Percentiles rank a stretch among this genome's conserved stretches.
phyloP scores from a whole-genome alignment of 78 protist genomes.

The Polysphondylium violaceum region DNA sequence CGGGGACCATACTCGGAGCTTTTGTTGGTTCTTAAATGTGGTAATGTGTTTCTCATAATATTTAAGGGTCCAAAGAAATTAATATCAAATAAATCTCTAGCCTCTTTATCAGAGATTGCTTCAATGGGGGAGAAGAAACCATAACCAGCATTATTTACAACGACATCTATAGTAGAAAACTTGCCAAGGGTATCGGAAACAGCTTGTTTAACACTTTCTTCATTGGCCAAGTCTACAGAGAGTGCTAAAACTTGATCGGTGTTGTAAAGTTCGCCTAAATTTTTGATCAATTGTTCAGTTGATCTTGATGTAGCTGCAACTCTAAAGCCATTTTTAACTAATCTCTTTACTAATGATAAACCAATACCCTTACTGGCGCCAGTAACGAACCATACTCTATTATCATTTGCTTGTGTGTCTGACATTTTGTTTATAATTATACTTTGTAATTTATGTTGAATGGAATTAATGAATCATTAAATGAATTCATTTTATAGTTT shows the following conservation, averaged over 20 bases:
- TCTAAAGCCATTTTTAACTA: background rate
- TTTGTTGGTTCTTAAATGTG: conserved; percentile 10
- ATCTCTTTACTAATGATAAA: background rate
- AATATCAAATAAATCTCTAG: background rate
- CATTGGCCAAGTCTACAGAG: background rate
- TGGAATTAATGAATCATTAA: too few species aligned
- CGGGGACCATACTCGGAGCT: conserved; percentile 7
- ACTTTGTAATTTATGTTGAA: too few species aligned
- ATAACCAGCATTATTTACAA: conserved; percentile 36
- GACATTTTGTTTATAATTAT: too few species aligned
- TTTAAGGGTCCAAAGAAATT: conserved; percentile 32
- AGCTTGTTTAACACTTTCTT: background rate
- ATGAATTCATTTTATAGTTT: too few species aligned
- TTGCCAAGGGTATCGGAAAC: background rate
- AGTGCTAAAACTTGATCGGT: background rate
- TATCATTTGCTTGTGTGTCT: conserved; percentile 6
- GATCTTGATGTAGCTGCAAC: conserved; percentile 44
- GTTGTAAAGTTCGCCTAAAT: background rate
- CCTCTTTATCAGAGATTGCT: conserved; percentile 1
- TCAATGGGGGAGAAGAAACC: background rate
- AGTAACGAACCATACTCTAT: conserved; percentile 38
- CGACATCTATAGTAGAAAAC: conserved; percentile 6
- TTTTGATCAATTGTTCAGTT: background rate
- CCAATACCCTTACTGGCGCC: conserved; percentile 80
- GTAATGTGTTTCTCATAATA: conserved; percentile 14